phyloP scores from a whole-genome alignment of 1,139 yeast genomes.

The Hansenula sp. region DNA sequence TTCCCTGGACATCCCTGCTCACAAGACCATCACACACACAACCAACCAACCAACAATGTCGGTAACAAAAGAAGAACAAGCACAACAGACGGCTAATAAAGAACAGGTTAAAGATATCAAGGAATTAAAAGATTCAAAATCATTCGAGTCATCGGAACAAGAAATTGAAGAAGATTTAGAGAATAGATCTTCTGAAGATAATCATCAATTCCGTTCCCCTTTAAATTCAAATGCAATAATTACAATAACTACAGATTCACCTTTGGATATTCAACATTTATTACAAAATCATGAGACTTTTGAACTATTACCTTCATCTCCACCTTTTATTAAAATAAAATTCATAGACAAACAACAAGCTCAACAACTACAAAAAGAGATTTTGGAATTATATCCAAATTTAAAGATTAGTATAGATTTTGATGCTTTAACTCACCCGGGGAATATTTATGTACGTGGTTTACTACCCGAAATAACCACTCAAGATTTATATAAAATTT shows the following conservation, averaged over 20 bases:
- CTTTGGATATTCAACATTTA: constrained; percentile 1
- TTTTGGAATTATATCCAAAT: not conserved
- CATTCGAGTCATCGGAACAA: too few species aligned
- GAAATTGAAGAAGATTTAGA: not conserved
- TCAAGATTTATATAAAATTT: constrained; percentile 33
- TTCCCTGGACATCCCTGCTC: too few species aligned
- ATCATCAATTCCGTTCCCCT: constrained; percentile 17
- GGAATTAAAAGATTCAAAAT: too few species aligned
- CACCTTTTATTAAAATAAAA: constrained; percentile 11
- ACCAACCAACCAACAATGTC: too few species aligned
- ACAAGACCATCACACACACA: too few species aligned
- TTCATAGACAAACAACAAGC: constrained; percentile 19
- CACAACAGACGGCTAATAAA: too few species aligned
- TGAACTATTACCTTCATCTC: not conserved
- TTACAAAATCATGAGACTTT: constrained; percentile 5
- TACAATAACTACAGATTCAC: constrained; percentile 6
- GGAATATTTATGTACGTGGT: constrained; percentile 56
- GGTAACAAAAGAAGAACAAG: too few species aligned
- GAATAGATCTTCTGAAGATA: constrained; percentile 1
- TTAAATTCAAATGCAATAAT: constrained; percentile 19
- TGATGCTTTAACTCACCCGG: constrained; percentile 58
- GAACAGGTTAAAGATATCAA: too few species aligned
- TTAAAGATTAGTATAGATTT: constrained; percentile 22
- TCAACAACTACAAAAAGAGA: constrained; percentile 5
- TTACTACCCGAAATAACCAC: constrained; percentile 35